A percentile compares a stretch with the other conserved stretches of the same genome.
Conservation (phyloP, 2,329 filamentous ascomycete species). For the Eurotiales sp. region DNA sequence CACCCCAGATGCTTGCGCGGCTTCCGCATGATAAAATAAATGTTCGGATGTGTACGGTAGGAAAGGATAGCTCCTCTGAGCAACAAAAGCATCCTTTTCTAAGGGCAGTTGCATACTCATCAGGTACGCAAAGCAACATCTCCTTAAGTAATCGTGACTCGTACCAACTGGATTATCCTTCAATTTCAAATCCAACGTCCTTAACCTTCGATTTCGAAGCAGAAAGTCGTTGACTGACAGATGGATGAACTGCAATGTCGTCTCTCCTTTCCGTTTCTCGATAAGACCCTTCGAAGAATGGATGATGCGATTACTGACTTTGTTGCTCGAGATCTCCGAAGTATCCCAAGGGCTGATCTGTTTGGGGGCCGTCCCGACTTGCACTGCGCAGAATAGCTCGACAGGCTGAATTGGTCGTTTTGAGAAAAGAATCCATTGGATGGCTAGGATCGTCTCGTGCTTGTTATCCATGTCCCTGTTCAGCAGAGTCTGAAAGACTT, state of each 20-base stretch:
- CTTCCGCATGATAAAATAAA: slow-evolving; percentile 7
- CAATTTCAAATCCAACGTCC: background rate
- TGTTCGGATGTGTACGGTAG: slow-evolving; percentile 1
- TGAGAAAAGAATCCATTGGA: slow-evolving; percentile 9
- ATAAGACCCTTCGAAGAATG: slow-evolving; percentile 3
- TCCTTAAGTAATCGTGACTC: background rate
- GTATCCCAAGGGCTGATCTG: background rate
- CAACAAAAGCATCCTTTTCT: background rate
- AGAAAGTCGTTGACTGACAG: slow-evolving; percentile 4
- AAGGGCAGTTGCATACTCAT: background rate
- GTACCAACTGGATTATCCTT: background rate
- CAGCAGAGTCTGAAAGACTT: slow-evolving; percentile 9
- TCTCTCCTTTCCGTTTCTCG: background rate
- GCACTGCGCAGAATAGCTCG: slow-evolving; percentile 8
- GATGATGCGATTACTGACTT: background rate
- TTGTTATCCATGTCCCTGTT: slow-evolving; percentile 3
- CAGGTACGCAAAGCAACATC: slow-evolving; percentile 3
- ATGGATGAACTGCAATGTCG: slow-evolving; percentile 2
- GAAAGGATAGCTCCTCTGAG: slow-evolving; percentile 2
- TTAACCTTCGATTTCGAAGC: background rate
- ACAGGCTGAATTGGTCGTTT: background rate
- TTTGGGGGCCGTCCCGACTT: slow-evolving; percentile 16
- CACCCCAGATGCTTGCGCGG: slow-evolving; percentile 7
- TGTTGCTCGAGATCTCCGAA: background rate
- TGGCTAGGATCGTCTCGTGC: background rate